A percentile compares a stretch with the other conserved stretches of the same genome.
Evolutionary conservation across 768 basidiomycete genomes (phyloP).

Genomic region (Tulasnella sp.): DNA sequence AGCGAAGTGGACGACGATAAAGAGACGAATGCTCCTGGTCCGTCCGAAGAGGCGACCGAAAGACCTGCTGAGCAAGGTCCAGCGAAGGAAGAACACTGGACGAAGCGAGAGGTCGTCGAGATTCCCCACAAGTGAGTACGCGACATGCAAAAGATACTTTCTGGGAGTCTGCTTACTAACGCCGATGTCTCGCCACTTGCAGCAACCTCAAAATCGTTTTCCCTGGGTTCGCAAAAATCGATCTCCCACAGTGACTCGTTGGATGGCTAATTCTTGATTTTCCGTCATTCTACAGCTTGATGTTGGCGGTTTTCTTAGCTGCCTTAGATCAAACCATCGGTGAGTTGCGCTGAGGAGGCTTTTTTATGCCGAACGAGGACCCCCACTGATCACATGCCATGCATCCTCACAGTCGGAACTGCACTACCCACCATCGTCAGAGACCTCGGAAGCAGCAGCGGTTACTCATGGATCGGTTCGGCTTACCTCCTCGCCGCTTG

Average conservation of each 20-base stretch:
- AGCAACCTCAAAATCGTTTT: constrained; percentile 17
- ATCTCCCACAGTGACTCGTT: background rate
- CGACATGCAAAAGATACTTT: background rate
- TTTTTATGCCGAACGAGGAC: background rate
- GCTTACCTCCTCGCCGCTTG: constrained; percentile 59
- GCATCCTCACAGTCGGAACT: constrained; percentile 25
- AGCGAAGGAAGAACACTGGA: background rate
- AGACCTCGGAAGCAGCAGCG: constrained; percentile 48
- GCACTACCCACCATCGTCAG: constrained; percentile 64
- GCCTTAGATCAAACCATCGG: constrained; percentile 33
- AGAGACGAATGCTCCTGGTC: background rate
- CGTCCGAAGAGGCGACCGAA: background rate
- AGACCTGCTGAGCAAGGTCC: background rate
- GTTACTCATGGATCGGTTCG: constrained; percentile 60
- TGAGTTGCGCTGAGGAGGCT: background rate
- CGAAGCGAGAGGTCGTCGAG: background rate
- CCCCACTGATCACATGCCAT: background rate
- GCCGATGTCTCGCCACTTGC: background rate
- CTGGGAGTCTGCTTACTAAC: background rate
- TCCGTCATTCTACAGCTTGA: constrained; percentile 6
- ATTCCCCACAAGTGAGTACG: background rate
- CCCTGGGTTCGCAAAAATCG: constrained; percentile 4
- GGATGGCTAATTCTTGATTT: no score
- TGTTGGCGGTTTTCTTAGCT: constrained; percentile 23
- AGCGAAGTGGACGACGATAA: background rate